phyloP scores from a whole-genome alignment of 1,284 basidiomycete genomes.

The Ceratobasidium sp. region DNA sequence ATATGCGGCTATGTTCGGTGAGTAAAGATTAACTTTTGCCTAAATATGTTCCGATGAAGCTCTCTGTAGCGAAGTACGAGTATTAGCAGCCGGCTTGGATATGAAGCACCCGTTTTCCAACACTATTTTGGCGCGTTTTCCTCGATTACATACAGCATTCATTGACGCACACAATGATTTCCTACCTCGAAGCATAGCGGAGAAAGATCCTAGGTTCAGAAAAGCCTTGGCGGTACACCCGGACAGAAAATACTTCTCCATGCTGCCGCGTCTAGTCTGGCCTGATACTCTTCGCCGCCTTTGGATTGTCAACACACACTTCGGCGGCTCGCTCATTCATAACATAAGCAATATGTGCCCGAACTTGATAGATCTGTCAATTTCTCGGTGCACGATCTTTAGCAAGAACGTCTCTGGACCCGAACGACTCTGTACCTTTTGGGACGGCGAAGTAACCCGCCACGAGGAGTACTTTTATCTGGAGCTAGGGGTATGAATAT shows the following conservation, averaged over 20 bases:
- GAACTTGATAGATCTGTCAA: neutral
- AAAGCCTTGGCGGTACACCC: neutral
- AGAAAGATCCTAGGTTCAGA: neutral
- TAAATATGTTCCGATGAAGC: neutral
- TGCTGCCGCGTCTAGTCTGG: neutral
- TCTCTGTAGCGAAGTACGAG: neutral
- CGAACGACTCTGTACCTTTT: neutral
- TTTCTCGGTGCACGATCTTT: neutral
- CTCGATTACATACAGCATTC: neutral
- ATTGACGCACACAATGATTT: conserved; percentile 7
- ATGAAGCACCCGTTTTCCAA: neutral
- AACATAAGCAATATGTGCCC: neutral
- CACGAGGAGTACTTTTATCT: neutral
- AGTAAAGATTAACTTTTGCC: neutral
- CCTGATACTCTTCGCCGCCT: conserved; percentile 20
- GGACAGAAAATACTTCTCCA: neutral
- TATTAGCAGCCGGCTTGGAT: neutral
- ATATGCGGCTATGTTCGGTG: neutral
- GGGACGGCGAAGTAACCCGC: neutral
- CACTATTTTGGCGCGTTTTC: neutral
- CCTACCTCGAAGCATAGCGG: neutral
- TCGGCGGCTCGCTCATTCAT: neutral
- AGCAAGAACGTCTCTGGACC: neutral
- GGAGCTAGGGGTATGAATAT: neutral
- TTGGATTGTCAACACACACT: conserved; percentile 1